These are phyloP conservation scores for Ganoderma multipileum DNA, from an alignment of 1,284 basidiomycete genomes.

Conservation along the genomic window DNA sequence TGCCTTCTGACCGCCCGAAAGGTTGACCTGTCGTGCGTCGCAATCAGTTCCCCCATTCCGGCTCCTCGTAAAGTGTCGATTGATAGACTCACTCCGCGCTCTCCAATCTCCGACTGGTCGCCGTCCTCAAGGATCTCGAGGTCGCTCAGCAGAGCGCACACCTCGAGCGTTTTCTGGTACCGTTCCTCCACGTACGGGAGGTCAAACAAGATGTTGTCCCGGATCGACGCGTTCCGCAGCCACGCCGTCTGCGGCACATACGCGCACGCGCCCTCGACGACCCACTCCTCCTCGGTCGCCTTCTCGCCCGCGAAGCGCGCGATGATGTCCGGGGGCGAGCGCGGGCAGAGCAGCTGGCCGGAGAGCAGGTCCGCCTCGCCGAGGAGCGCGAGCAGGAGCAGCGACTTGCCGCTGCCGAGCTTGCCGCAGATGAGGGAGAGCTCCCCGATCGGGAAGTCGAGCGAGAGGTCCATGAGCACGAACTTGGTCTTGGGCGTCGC, in stretches of 20 bases:
- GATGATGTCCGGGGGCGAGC: slow-evolving; percentile 83
- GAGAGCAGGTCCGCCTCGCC: slow-evolving; percentile 89
- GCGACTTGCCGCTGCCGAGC: slow-evolving; percentile 83
- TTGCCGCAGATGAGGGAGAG: slow-evolving; percentile 87
- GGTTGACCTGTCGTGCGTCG: slow-evolving; percentile 69
- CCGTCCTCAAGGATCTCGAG: slow-evolving; percentile 93
- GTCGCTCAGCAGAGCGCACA: slow-evolving; percentile 78
- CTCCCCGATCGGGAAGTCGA: slow-evolving; percentile 82
- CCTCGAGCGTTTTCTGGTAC: slow-evolving; percentile 79
- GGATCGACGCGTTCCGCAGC: slow-evolving; percentile 93
- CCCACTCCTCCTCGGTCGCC: slow-evolving; percentile 69
- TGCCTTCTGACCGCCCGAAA: slow-evolving; percentile 96
- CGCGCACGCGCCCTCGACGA: slow-evolving; percentile 79
- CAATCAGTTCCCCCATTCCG: neutral
- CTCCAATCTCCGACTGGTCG: slow-evolving; percentile 91
- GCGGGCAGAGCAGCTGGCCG: slow-evolving; percentile 82
- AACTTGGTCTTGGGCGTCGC: slow-evolving; percentile 83
- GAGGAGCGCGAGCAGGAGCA: slow-evolving; percentile 83
- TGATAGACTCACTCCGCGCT: slow-evolving; percentile 64
- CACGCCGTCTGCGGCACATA: slow-evolving; percentile 94
- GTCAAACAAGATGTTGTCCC: slow-evolving; percentile 94
- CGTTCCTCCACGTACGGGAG: slow-evolving; percentile 81
- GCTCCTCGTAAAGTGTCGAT: neutral
- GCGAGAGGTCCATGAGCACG: slow-evolving; percentile 78
- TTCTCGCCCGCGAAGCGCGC: slow-evolving; percentile 56